Percentiles rank a stretch among this genome's conserved stretches.
Conservation (phyloP, 441 rosid genomes). For the Populus tomentosa region DNA sequence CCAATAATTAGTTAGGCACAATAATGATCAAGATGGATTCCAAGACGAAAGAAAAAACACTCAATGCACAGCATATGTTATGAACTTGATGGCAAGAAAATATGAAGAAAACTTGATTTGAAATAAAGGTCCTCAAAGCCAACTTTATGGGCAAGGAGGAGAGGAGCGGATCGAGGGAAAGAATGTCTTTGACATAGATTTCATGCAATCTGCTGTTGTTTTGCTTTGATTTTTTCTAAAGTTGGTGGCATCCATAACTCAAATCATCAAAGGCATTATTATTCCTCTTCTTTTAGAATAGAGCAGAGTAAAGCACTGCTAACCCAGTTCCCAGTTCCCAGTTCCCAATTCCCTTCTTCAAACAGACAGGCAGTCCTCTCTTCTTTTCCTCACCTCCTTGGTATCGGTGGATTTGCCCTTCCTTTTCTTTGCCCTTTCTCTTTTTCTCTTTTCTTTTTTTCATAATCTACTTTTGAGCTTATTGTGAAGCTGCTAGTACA, state of each 20-base stretch:
- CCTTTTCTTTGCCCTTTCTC: constrained; percentile 14
- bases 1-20: no score
- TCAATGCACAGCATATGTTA: no score
- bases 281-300: constrained; percentile 24
- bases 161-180: no score
- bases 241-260: constrained; percentile 17
- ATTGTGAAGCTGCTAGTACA: not conserved
- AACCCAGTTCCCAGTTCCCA: not conserved
- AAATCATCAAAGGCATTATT: constrained; percentile 23
- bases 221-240: not conserved
- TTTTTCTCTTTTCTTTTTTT: not conserved
- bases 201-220: not conserved
- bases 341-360: constrained; percentile 37
- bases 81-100: no score
- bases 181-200: no score
- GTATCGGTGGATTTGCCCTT: constrained; percentile 28
- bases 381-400: constrained; percentile 24
- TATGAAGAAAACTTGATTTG: no score
- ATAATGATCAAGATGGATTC: no score
- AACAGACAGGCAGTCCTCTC: constrained; percentile 53
- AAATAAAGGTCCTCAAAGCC: no score
- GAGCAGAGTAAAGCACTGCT: constrained; percentile 5
- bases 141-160: no score
- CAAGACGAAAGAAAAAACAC: no score
- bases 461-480: constrained; percentile 21